Conservation (phyloP, 306 rosid genomes). For the Mimosa bimucronata region DNA sequence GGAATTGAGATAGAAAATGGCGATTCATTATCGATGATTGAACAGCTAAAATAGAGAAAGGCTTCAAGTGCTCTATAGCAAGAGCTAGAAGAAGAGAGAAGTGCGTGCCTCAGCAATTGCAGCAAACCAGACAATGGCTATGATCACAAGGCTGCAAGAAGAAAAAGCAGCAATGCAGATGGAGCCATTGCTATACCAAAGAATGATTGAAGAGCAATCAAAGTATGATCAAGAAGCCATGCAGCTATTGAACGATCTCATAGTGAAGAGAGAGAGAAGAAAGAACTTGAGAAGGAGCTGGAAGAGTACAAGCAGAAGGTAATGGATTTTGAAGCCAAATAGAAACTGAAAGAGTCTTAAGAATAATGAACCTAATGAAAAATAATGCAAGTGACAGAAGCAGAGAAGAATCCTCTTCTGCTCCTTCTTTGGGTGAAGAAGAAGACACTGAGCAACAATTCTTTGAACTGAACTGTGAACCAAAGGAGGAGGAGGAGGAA, state of each 20-base stretch:
- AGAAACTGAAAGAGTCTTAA: constrained; percentile 52
- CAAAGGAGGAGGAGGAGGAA: constrained; percentile 51
- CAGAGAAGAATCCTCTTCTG: constrained; percentile 62
- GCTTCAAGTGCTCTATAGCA: constrained; percentile 62
- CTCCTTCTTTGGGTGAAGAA: constrained; percentile 42
- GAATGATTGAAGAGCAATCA: constrained; percentile 94
- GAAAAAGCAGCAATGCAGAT: constrained; percentile 89
- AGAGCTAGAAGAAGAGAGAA: constrained; percentile 87
- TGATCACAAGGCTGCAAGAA: constrained; percentile 91
- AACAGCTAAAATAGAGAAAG: constrained; percentile 56
- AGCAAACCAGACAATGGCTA: constrained; percentile 87
- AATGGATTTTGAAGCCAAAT: constrained; percentile 63
- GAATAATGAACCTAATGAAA: constrained; percentile 60
- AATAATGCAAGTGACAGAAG: constrained; percentile 57
- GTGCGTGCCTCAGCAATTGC: constrained; percentile 88
- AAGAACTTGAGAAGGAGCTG: constrained; percentile 71
- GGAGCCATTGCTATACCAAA: constrained; percentile 87
- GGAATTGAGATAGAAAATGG: constrained; percentile 61
- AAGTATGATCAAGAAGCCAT: constrained; percentile 88
- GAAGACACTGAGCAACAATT: constrained; percentile 53
- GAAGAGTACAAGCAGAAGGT: constrained; percentile 62
- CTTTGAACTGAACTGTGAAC: constrained; percentile 56
- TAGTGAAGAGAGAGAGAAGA: constrained; percentile 80
- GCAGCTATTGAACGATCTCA: constrained; percentile 75
- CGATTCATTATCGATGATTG: constrained; percentile 51